phyloP scores from a whole-genome alignment of 305 asterid genomes.

The Fraxinus floribunda region DNA sequence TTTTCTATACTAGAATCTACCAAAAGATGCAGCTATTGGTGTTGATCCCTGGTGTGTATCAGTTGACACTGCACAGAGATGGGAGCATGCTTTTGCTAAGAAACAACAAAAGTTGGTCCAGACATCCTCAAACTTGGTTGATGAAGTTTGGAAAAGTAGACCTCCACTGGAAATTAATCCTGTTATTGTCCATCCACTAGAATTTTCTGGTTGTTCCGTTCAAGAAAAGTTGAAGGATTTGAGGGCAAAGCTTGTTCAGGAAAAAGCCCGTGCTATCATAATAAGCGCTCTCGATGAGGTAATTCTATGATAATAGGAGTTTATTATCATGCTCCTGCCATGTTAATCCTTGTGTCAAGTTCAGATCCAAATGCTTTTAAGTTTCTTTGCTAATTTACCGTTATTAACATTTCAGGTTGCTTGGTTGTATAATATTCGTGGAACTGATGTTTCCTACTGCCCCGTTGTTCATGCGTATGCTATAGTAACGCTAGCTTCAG shows the following conservation, averaged over 20 bases:
- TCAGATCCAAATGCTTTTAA: background rate
- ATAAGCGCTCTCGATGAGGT: conserved; percentile 85
- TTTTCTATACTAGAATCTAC: conserved; percentile 64
- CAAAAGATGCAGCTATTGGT: conserved; percentile 69
- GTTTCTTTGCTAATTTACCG: conserved; percentile 17
- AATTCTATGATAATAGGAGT: conserved; percentile 20
- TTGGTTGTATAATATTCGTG: conserved; percentile 89
- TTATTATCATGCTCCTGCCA: conserved; percentile 1
- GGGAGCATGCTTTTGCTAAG: conserved; percentile 72
- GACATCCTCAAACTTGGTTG: conserved; percentile 73
- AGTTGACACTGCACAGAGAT: conserved; percentile 79
- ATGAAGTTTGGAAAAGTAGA: conserved; percentile 83
- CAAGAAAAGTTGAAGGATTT: conserved; percentile 75
- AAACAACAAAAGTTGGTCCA: conserved; percentile 74
- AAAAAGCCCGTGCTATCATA: conserved; percentile 68
- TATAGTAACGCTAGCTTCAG: conserved; percentile 63
- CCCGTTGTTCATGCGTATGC: conserved; percentile 96
- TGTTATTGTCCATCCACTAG: conserved; percentile 62
- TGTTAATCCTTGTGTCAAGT: background rate
- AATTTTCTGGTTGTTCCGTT: conserved; percentile 81
- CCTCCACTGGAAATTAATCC: conserved; percentile 73
- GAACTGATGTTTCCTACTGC: conserved; percentile 74
- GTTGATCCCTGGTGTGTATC: conserved; percentile 96
- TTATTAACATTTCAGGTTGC: conserved; percentile 59
- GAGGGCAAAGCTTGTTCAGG: conserved; percentile 70